Percentiles rank a stretch among this genome's conserved stretches.
Conservation (phyloP, 2,329 filamentous ascomycete species). For the Venturiaceae sp. region DNA sequence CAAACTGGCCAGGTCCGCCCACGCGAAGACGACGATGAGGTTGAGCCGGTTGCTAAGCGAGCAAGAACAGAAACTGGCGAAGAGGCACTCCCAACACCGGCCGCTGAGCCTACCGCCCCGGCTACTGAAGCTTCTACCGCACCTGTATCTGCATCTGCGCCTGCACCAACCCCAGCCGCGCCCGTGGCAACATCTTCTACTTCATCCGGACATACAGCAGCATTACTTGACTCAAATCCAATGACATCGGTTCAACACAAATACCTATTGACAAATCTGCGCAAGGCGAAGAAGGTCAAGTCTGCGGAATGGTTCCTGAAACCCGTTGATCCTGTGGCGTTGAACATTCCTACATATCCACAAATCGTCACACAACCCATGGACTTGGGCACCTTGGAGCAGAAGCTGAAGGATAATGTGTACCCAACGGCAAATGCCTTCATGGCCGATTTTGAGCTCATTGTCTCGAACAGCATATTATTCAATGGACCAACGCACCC, state of each 20-base stretch:
- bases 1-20: slow-evolving; percentile 5
- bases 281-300: slow-evolving; percentile 78
- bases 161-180: slow-evolving; percentile 6
- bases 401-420: slow-evolving; percentile 59
- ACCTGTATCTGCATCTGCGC: slow-evolving; percentile 8
- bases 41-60: slow-evolving; percentile 68
- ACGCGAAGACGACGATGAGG: slow-evolving; percentile 44
- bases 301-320: slow-evolving; percentile 65
- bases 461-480: slow-evolving; percentile 65
- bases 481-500: slow-evolving; percentile 79
- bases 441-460: slow-evolving; percentile 62
- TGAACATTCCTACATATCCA: slow-evolving; percentile 67
- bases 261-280: slow-evolving; percentile 56
- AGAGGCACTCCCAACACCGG: slow-evolving; percentile 25
- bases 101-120: slow-evolving; percentile 19
- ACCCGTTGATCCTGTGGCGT: slow-evolving; percentile 67
- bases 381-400: slow-evolving; percentile 76
- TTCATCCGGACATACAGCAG: neutral
- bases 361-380: slow-evolving; percentile 67
- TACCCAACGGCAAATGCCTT: slow-evolving; percentile 67
- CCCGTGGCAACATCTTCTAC: neutral
- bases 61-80: slow-evolving; percentile 58
- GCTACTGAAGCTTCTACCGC: neutral
- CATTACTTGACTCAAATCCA: slow-evolving; percentile 23
- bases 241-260: slow-evolving; percentile 52